Evolutionary conservation across 1,284 basidiomycete genomes (phyloP), one percentile per base, ranked within the genome.

Genomic region (Cutaneotrichosporon dermatis): DNA sequence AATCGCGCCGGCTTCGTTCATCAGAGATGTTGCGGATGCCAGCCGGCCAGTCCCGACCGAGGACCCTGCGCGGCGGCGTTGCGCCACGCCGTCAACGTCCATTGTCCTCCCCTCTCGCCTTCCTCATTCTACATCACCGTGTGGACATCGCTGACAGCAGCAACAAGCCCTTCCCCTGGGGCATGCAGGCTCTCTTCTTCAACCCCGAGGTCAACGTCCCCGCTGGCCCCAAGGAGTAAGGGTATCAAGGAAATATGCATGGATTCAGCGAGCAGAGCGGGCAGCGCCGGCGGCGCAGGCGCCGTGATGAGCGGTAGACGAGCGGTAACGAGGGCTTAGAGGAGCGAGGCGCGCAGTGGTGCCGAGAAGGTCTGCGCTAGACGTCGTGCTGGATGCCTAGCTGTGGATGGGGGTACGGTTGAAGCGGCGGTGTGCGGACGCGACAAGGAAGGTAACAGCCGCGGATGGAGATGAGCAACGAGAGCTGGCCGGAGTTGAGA

Each of bases 181-280:
- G 75, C 59, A 74, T 67, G 62, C 71, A 77, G 65, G 62, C 71
- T 57, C 69, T 74, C 54, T 76, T 77, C 72, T 77, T 72, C 70
- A 77, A 77, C 74, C 58, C 60, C 50, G 58, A 64, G 60, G 60
- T 61, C 56, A 60, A 62, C 54, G 52, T 51, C 46, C 54, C 43
- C 33, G 58, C 57, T 35, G 61, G 54, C 34, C 35, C 15, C 43
- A 51, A 34, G 15, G 58, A 60, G 54, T 54, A 62, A 53, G 36
- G 36, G 43, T 2, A 25, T 16, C 16, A 40, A 34, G 35, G 43
- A 51, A 59, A 43, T 40, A 64, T 64, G 62, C 62, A 64, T 64
- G 59, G 59, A 56, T 54, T 52, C 51, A 40, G 50, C 50, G 50
- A 51, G 46, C 34, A 33, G 39, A 40, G 12, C 15, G 11, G 13